Evolutionary conservation across 202 grass and related monocot genomes (phyloP).

Genomic region (Schoenoplectus triqueter): DNA sequence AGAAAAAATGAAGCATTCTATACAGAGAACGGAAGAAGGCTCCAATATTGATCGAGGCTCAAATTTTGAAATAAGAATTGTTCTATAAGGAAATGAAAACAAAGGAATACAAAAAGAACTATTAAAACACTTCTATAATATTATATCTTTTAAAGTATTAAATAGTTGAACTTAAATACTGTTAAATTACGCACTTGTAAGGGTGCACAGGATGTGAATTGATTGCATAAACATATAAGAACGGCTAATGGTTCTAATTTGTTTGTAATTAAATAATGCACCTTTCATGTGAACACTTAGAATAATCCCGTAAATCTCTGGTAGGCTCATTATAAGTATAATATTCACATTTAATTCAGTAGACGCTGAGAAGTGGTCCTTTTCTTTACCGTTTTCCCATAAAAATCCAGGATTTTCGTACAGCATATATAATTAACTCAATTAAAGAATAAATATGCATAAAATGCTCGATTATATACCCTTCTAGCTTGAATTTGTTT

Average conservation of each 20-base stretch:
- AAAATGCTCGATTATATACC: slow-evolving; percentile 11
- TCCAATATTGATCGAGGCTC: too few relatives aligned
- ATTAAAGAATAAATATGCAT: background rate
- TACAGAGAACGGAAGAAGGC: background rate
- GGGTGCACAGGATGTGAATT: slow-evolving; percentile 2
- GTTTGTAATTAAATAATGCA: slow-evolving; percentile 1
- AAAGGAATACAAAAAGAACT: background rate
- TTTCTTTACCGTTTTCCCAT: background rate
- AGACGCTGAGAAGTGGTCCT: slow-evolving; percentile 29
- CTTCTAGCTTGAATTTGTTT: background rate
- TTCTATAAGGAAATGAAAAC: background rate
- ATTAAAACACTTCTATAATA: background rate
- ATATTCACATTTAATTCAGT: background rate
- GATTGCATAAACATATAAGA: too few relatives aligned
- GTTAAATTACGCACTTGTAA: background rate
- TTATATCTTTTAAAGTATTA: background rate
- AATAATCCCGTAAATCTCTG: slow-evolving; percentile 5
- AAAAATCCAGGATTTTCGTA: slow-evolving; percentile 15
- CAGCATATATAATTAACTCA: slow-evolving; percentile 1
- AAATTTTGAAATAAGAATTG: background rate
- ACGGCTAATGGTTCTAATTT: background rate
- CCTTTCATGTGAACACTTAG: background rate
- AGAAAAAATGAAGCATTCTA: background rate
- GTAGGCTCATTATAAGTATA: background rate
- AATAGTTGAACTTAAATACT: background rate